Percentiles rank a stretch among this genome's conserved stretches.
Conservation (phyloP, 805 yeast genomes). For the Starmerella apicola region DNA sequence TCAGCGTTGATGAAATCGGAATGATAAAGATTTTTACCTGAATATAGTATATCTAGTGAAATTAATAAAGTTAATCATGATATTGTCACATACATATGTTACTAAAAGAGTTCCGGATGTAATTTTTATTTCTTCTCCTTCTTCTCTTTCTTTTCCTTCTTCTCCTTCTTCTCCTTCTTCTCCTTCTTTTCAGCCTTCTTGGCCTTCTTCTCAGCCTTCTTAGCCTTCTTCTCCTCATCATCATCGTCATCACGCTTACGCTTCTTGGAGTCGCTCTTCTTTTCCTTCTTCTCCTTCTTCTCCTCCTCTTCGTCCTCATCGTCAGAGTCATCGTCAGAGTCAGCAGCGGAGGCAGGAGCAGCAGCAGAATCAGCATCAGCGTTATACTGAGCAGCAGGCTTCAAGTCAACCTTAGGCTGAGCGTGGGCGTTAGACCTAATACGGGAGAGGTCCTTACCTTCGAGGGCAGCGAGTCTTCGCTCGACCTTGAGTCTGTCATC, state of each 20-base stretch:
- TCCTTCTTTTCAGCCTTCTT: conserved; percentile 19
- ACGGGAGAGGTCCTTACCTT: conserved; percentile 84
- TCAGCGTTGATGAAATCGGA: conserved; percentile 60
- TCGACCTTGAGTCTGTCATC: conserved; percentile 89
- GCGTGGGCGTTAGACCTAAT: conserved; percentile 64
- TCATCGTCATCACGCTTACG: conserved; percentile 18
- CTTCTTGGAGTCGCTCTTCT: conserved; percentile 19
- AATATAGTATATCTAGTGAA: not conserved
- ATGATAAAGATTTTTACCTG: conserved; percentile 38
- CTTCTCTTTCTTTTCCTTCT: conserved; percentile 19
- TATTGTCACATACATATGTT: too few relatives aligned
- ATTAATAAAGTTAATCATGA: too few relatives aligned
- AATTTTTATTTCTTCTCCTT: conserved; percentile 18
- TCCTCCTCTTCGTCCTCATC: conserved; percentile 22
- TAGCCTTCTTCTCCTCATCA: conserved; percentile 18
- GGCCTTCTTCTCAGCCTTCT: conserved; percentile 15
- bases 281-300: conserved; percentile 15
- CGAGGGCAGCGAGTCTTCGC: conserved; percentile 83
- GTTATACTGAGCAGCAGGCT: conserved; percentile 79
- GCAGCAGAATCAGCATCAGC: conserved; percentile 87
- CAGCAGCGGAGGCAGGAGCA: conserved; percentile 29
- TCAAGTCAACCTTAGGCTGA: conserved; percentile 72
- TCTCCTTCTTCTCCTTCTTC: conserved; percentile 15
- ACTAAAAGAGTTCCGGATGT: conserved; percentile 7
- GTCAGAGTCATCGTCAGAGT: conserved; percentile 38